Evolutionary conservation across 192 early-diverging fungal genomes (phyloP).

Genomic region (Rhizoclosmatium sp.): DNA sequence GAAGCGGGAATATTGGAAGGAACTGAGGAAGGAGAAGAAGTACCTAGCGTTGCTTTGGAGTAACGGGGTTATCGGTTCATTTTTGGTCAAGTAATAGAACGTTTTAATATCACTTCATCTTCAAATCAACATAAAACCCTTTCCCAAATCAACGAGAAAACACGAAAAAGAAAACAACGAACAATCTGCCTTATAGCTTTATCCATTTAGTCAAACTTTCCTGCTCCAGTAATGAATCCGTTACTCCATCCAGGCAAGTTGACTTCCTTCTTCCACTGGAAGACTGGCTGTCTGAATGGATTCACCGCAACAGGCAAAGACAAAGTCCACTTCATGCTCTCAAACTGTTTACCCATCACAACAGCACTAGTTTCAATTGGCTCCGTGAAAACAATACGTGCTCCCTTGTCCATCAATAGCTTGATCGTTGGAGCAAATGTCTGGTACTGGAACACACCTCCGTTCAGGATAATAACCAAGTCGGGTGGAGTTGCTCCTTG

Average conservation of each 20-base stretch:
- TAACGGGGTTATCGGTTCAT: neutral
- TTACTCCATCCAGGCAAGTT: constrained; percentile 64
- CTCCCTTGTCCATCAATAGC: constrained; percentile 48
- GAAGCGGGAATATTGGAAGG: neutral
- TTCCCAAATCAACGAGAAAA: neutral
- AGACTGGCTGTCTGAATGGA: constrained; percentile 62
- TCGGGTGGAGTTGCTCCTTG: constrained; percentile 51
- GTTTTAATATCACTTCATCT: too few relatives aligned
- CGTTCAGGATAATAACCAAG: constrained; percentile 56
- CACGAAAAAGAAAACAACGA: neutral
- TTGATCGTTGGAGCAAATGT: constrained; percentile 51
- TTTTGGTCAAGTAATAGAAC: neutral
- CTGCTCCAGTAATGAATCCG: constrained; percentile 54
- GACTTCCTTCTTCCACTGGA: constrained; percentile 56
- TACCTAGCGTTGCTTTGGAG: neutral
- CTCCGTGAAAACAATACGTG: constrained; percentile 53
- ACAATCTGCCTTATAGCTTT: neutral
- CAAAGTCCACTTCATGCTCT: constrained; percentile 40
- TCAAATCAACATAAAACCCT: too few relatives aligned
- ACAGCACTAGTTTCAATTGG: constrained; percentile 53
- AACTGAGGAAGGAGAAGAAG: neutral
- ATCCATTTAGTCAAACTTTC: neutral
- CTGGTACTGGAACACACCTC: constrained; percentile 47
- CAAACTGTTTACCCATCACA: constrained; percentile 45
- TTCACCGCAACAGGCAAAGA: constrained; percentile 43